Evolutionary conservation across 257 asterid species (phyloP).

Genomic region (Fraxinus cuspidata): DNA sequence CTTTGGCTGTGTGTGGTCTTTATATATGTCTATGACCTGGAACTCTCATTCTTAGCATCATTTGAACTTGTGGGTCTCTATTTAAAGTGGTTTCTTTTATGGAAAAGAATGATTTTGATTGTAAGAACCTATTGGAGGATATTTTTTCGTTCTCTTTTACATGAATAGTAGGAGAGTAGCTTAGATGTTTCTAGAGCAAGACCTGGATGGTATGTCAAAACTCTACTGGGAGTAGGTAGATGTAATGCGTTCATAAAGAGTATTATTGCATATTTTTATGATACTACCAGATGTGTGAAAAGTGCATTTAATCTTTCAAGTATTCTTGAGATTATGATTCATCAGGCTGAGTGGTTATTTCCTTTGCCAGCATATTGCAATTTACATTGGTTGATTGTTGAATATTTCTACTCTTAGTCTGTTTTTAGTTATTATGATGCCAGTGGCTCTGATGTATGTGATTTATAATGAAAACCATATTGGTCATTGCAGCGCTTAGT

Average conservation of each 20-base stretch:
- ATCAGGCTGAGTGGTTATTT: neutral
- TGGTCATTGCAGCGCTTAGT: neutral
- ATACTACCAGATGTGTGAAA: constrained; percentile 5
- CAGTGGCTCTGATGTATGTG: neutral
- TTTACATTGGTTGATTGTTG: neutral
- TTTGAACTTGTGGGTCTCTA: constrained; percentile 13
- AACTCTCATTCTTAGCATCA: constrained; percentile 21
- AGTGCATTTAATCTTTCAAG: neutral
- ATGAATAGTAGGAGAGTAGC: neutral
- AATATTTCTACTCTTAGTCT: neutral
- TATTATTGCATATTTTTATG: constrained; percentile 14
- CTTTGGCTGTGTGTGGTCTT: neutral
- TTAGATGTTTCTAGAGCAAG: neutral
- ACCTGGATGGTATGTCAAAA: neutral
- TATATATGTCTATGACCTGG: constrained; percentile 9
- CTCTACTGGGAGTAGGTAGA: constrained; percentile 8
- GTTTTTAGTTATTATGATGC: neutral
- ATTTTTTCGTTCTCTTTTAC: neutral
- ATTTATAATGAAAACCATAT: neutral
- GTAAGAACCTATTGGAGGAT: constrained; percentile 8
- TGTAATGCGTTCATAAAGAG: constrained; percentile 16
- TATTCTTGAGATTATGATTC: neutral
- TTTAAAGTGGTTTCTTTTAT: constrained; percentile 20
- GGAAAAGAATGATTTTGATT: constrained; percentile 24
- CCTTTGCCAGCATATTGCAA: neutral